Conservation (phyloP, 192 early-diverging fungal species). For the Pecoramyces ruminantium region DNA sequence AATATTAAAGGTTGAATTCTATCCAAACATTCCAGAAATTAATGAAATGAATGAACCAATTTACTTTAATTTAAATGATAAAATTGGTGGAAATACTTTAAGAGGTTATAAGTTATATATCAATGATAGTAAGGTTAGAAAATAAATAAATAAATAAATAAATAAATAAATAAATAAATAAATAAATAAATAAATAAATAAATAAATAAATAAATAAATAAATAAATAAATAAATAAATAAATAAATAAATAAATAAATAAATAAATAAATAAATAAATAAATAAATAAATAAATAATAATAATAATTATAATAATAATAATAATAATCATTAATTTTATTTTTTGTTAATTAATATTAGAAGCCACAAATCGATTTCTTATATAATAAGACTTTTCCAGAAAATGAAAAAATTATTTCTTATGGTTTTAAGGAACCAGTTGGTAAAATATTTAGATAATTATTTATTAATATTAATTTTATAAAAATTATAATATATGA, state of each 20-base stretch:
- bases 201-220: too few species aligned
- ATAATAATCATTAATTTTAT: too few species aligned
- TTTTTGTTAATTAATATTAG: neutral
- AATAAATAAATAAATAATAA: too few species aligned
- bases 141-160: too few species aligned
- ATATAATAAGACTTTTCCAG: neutral
- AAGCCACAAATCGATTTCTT: neutral
- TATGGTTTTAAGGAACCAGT: neutral
- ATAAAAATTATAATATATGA: too few species aligned
- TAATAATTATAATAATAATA: too few species aligned
- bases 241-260: too few species aligned
- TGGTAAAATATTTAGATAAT: neutral
- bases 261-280: too few species aligned
- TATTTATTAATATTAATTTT: too few species aligned
- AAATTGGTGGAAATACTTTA: neutral
- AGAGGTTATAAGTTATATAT: constrained; percentile 28
- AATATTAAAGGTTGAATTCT: neutral
- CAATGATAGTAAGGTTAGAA: constrained; percentile 13
- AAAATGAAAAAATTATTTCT: neutral
- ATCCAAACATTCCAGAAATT: neutral
- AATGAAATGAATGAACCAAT: constrained; percentile 34
- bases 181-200: too few species aligned
- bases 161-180: too few species aligned
- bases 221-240: too few species aligned
- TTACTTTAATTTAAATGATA: neutral